phyloP scores from a whole-genome alignment of 2,329 filamentous ascomycete genomes.

The Ophiostoma sp. region DNA sequence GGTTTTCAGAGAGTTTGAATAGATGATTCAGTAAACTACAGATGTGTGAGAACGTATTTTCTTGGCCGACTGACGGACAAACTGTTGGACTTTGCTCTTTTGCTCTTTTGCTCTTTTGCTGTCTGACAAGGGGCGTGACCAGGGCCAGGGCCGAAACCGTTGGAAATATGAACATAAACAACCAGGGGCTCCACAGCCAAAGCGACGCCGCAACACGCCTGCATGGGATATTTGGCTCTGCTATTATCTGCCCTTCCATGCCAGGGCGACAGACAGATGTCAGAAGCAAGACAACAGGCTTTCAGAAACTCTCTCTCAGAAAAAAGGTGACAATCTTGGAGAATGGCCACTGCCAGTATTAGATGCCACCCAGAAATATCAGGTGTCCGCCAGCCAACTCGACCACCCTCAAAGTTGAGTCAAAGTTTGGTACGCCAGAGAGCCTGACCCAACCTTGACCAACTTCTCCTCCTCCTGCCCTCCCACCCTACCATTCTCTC shows the following conservation, averaged over 20 bases:
- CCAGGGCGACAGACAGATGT: background rate
- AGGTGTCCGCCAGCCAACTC: background rate
- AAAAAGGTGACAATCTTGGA: background rate
- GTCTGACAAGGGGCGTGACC: background rate
- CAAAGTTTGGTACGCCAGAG: conserved; percentile 17
- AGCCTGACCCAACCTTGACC: background rate
- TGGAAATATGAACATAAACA: background rate
- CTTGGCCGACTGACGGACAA: background rate
- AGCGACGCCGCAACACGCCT: background rate
- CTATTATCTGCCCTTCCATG: background rate
- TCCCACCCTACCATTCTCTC: conserved; percentile 7
- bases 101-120: no score
- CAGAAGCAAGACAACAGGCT: background rate
- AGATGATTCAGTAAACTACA: background rate
- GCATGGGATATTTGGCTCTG: background rate
- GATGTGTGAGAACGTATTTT: background rate
- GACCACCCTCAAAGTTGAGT: no score
- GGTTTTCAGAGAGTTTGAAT: background rate
- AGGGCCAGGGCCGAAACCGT: background rate
- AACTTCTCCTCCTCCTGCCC: background rate
- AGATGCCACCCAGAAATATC: background rate
- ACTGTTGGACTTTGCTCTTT: background rate
- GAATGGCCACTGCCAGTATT: background rate
- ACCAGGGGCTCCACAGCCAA: background rate
- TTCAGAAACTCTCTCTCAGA: background rate